Evolutionary conservation across 2,329 filamentous ascomycete species (phyloP).

Genomic region (Amauroascus verrucosus): DNA sequence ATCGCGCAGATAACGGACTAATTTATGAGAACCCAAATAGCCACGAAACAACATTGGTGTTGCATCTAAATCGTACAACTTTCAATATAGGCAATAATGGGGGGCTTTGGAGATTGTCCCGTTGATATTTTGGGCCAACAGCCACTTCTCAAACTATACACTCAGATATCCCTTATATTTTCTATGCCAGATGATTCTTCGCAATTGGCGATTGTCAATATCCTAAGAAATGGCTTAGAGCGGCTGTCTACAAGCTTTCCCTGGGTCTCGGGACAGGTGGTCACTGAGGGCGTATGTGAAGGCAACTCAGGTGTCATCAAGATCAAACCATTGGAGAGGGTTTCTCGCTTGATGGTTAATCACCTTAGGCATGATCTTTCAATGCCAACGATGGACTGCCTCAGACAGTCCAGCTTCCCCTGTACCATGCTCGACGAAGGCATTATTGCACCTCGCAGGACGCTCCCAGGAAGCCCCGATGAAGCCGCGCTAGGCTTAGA

Average conservation of each 20-base stretch:
- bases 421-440: slow-evolving; percentile 42
- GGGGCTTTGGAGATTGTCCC: not conserved
- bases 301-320: slow-evolving; percentile 30
- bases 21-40: too few species aligned
- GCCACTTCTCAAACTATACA: slow-evolving; percentile 38
- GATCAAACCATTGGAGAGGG: slow-evolving; percentile 30
- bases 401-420: slow-evolving; percentile 36
- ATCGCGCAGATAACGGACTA: too few species aligned
- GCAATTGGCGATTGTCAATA: slow-evolving; percentile 21
- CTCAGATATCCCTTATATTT: slow-evolving; percentile 38
- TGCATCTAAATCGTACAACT: too few species aligned
- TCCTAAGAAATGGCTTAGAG: slow-evolving; percentile 27
- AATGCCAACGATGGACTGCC: slow-evolving; percentile 31
- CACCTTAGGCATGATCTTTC: slow-evolving; percentile 33
- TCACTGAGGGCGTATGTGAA: slow-evolving; percentile 25
- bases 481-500: slow-evolving; percentile 12
- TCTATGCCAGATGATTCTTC: slow-evolving; percentile 23
- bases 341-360: slow-evolving; percentile 17
- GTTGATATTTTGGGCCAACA: slow-evolving; percentile 38
- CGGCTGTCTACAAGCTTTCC: slow-evolving; percentile 36
- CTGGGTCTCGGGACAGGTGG: slow-evolving; percentile 40
- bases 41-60: too few species aligned
- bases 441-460: slow-evolving; percentile 35
- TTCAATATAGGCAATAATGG: too few species aligned
- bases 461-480: slow-evolving; percentile 26